Evolutionary conservation across 345 rosid genomes (phyloP), one percentile per base, ranked within the genome.

Genomic region (Arabis alpina): DNA sequence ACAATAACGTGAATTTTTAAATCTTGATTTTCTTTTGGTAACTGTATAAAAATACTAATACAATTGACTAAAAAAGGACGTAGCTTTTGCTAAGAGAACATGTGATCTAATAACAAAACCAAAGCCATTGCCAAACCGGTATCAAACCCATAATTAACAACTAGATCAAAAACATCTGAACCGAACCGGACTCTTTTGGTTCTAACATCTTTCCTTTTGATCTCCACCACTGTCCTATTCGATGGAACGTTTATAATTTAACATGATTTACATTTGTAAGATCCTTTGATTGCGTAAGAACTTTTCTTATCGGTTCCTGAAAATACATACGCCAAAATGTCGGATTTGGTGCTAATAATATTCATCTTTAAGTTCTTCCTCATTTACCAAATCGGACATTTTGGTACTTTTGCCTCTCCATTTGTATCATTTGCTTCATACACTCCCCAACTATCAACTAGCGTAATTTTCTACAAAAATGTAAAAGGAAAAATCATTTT

Each of bases 121-220:
- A 93, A 79, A 79, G 85, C 86, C 98, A 90, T 93, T 2, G 97
- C 96, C 52, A 87, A 83, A 9, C 85, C 83, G 63, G 84, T 62
- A 72, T 87, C 86, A 66, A 88, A 82, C 15, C 80, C 87, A 3
- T 83, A 70, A 61, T 73, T 71, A 45, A 91, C 91, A 34, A 73
- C 75, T 80, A 91, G 71, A 71, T 76, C 62, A 71, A 93, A 93
- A 72, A 93, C 91, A 50, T 91, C 97, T 3, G 57, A 50, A 27
- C 94, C 97, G 27, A 85, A 84, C 37, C 85, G 81, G 53, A 77
- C 67, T 8, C 98, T 86, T 13, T 67, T 78, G 4, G 54, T 45
- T 2, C 32, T 62, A 3, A 72, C 87, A 51, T 84, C 84, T 79
- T 93, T 93, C 76, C 84, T 78, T 85, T 72, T 86, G 54, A 91